Evolutionary conservation across 176 grass and related monocot genomes (phyloP).

Genomic region (Aegilops umbellulata): DNA sequence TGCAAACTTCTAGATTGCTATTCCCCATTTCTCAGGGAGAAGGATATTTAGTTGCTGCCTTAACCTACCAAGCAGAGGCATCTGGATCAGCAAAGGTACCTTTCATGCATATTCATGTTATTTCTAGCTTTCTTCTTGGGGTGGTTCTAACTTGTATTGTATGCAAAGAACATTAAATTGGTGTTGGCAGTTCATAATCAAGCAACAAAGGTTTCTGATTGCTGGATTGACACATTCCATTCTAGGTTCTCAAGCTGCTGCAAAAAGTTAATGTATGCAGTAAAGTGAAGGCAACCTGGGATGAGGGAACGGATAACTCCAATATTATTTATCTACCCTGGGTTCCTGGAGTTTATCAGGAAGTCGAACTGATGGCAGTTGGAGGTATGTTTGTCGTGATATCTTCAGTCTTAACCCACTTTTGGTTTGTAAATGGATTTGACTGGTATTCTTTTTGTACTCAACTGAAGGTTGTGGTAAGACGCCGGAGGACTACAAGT

Average conservation of each 20-base stretch:
- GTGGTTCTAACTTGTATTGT: conserved; percentile 12
- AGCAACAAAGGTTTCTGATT: conserved; percentile 36
- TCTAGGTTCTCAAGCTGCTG: conserved; percentile 70
- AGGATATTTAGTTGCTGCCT: conserved; percentile 65
- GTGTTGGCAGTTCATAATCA: background rate
- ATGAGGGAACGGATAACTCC: conserved; percentile 42
- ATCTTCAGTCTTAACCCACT: conserved; percentile 25
- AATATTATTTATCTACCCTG: conserved; percentile 72
- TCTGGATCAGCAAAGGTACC: conserved; percentile 67
- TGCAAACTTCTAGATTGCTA: conserved; percentile 71
- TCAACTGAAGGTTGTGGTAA: conserved; percentile 72
- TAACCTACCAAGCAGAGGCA: conserved; percentile 53
- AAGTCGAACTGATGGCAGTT: conserved; percentile 66
- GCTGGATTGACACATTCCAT: conserved; percentile 30
- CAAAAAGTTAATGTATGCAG: conserved; percentile 92
- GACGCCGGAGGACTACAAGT: conserved; percentile 63
- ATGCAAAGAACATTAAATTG: background rate
- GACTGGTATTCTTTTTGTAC: conserved; percentile 38
- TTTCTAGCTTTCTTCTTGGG: background rate
- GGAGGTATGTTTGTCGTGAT: conserved; percentile 60
- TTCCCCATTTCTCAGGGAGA: conserved; percentile 64
- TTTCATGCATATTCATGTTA: conserved; percentile 1
- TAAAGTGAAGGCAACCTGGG: conserved; percentile 80
- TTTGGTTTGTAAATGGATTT: conserved; percentile 34
- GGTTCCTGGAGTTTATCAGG: conserved; percentile 78